Conservation (phyloP, 2,329 filamentous ascomycete genomes). For the Alternaria alternata region DNA sequence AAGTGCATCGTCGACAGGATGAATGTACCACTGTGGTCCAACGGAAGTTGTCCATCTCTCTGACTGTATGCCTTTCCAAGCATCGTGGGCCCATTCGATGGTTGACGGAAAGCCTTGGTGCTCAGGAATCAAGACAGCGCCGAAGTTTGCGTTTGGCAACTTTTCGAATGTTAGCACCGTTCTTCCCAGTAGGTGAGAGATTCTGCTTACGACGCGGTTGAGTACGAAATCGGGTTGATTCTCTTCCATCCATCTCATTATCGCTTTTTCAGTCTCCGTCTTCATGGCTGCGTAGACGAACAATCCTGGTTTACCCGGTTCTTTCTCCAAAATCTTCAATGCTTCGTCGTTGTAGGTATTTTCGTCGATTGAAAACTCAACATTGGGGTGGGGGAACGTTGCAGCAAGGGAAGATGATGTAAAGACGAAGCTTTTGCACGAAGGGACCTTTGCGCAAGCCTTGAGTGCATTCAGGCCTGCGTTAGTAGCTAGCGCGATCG, state of each 20-base stretch:
- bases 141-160: conserved; percentile 49
- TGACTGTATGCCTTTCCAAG: conserved; percentile 46
- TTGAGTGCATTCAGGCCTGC: conserved; percentile 52
- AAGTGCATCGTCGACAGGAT: conserved; percentile 48
- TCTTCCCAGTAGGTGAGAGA: background rate
- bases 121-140: conserved; percentile 46
- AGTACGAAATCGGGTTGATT: conserved; percentile 56
- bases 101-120: conserved; percentile 45
- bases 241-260: conserved; percentile 58
- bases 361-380: conserved; percentile 46
- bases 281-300: conserved; percentile 59
- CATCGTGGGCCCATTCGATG: conserved; percentile 33
- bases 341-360: conserved; percentile 51
- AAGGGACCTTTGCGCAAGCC: conserved; percentile 52
- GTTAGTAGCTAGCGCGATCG: conserved; percentile 53
- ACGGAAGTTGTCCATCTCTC: conserved; percentile 24
- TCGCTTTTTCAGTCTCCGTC: conserved; percentile 55
- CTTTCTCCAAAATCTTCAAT: conserved; percentile 37
- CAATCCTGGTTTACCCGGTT: conserved; percentile 28
- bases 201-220: conserved; percentile 47
- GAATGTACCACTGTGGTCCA: conserved; percentile 32
- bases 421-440: conserved; percentile 55
- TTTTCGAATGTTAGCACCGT: conserved; percentile 10
- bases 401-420: conserved; percentile 54
- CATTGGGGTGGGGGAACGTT: conserved; percentile 45